These are phyloP conservation scores for Suillus weaverae DNA, from an alignment of 768 basidiomycete genomes.

Conservation along the genomic window DNA sequence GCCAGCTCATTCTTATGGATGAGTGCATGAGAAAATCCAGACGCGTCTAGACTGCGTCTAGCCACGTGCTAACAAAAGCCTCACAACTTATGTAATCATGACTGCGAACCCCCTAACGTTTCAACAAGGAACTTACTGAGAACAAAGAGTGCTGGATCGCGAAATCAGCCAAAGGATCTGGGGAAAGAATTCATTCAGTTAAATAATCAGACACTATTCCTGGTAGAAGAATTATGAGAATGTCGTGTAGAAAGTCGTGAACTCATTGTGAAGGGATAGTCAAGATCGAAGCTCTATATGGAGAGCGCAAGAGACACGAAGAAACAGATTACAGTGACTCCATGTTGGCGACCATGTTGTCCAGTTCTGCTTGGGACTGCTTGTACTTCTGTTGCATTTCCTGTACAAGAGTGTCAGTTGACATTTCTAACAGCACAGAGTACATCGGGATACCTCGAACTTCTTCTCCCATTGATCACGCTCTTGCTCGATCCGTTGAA, in stretches of 20 bases:
- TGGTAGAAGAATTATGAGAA: conserved; percentile 23
- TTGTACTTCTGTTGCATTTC: conserved; percentile 71
- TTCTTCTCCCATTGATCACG: conserved; percentile 94
- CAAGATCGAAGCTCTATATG: conserved; percentile 2
- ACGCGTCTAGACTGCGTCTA: not conserved
- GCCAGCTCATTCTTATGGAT: too few relatives aligned
- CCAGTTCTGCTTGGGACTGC: conserved; percentile 75
- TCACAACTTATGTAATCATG: conserved; percentile 3
- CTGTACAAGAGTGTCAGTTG: conserved; percentile 38
- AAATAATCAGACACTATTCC: conserved; percentile 14
- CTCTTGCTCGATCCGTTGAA: conserved; percentile 84
- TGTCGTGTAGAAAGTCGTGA: conserved; percentile 11
- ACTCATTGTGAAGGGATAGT: not conserved
- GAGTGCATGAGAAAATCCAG: too few relatives aligned
- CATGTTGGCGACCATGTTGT: conserved; percentile 80
- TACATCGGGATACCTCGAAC: conserved; percentile 62
- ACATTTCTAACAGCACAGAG: conserved; percentile 4
- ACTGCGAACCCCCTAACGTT: not conserved
- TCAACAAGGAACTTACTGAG: not conserved
- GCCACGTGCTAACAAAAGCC: not conserved
- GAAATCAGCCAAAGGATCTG: not conserved
- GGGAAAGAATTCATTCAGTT: conserved; percentile 11
- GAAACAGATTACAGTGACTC: conserved; percentile 52
- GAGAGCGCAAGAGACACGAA: conserved; percentile 3
- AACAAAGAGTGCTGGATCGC: not conserved